phyloP scores from a whole-genome alignment of 2,329 filamentous ascomycete genomes.

The Neurospora sp. region DNA sequence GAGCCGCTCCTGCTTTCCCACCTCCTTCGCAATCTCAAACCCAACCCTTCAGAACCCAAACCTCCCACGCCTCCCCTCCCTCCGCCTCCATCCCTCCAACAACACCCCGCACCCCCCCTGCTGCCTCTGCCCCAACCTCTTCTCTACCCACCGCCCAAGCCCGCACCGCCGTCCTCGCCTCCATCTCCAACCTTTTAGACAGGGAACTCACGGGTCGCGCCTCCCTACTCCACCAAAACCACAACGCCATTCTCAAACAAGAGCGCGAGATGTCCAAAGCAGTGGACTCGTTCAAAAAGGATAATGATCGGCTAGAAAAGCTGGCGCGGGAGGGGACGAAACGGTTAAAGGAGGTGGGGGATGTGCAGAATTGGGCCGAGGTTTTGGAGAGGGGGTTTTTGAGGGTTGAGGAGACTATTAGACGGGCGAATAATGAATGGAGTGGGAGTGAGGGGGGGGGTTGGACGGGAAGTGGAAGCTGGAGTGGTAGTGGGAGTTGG shows the following conservation, averaged over 20 bases:
- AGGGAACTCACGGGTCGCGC: constrained; percentile 59
- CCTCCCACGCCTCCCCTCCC: no score
- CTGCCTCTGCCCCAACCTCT: no score
- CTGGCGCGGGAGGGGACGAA: constrained; percentile 53
- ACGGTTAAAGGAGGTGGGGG: constrained; percentile 66
- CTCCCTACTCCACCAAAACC: constrained; percentile 58
- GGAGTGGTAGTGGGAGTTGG: constrained; percentile 7
- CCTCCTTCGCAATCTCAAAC: neutral
- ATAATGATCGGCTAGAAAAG: constrained; percentile 56
- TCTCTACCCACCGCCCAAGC: constrained; percentile 36
- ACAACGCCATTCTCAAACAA: constrained; percentile 54
- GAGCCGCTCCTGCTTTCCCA: neutral
- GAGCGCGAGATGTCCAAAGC: constrained; percentile 54
- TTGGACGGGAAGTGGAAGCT: neutral
- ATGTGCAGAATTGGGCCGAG: constrained; percentile 83
- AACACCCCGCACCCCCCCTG: no score
- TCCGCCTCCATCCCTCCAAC: no score
- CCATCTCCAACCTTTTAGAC: constrained; percentile 62
- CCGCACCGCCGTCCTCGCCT: constrained; percentile 49
- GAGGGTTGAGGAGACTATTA: constrained; percentile 54
- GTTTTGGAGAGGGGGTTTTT: constrained; percentile 61
- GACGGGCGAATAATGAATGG: constrained; percentile 33
- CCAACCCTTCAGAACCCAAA: neutral
- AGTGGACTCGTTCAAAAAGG: constrained; percentile 48
- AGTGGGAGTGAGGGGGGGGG: constrained; percentile 13